Evolutionary conservation across 345 rosid genomes (phyloP).

Genomic region (Kandelia obovata): DNA sequence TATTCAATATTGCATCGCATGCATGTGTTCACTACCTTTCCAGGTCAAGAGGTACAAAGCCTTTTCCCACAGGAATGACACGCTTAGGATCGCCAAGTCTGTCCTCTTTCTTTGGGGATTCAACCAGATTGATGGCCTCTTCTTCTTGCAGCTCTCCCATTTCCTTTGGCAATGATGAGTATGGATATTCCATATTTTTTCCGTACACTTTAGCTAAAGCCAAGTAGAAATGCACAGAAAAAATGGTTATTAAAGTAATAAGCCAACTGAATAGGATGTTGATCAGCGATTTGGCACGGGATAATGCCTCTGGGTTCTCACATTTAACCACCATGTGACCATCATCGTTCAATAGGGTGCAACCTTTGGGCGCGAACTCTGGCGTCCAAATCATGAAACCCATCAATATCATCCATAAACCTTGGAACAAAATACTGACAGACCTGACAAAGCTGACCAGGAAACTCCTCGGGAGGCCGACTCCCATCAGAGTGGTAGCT

Average conservation of each 20-base stretch:
- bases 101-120: constrained; percentile 14
- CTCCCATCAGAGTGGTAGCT: constrained; percentile 56
- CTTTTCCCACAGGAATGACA: too few species aligned
- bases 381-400: constrained; percentile 83
- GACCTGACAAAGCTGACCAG: constrained; percentile 63
- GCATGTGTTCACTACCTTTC: too few species aligned
- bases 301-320: constrained; percentile 43
- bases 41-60: too few species aligned
- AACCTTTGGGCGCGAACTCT: constrained; percentile 49
- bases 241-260: constrained; percentile 38
- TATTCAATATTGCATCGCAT: too few species aligned
- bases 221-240: constrained; percentile 43
- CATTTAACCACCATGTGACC: constrained; percentile 67
- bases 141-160: constrained; percentile 5
- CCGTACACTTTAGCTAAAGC: constrained; percentile 33
- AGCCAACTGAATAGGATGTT: constrained; percentile 64
- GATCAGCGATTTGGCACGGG: constrained; percentile 72
- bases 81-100: too few species aligned
- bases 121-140: background rate
- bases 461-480: constrained; percentile 61
- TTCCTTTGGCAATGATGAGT: constrained; percentile 7
- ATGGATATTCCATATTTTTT: constrained; percentile 10
- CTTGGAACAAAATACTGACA: constrained; percentile 61
- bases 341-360: constrained; percentile 54
- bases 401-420: constrained; percentile 65